These are phyloP conservation scores for Lanzia echinophila DNA, from an alignment of 2,329 filamentous ascomycete genomes.

Conservation along the genomic window DNA sequence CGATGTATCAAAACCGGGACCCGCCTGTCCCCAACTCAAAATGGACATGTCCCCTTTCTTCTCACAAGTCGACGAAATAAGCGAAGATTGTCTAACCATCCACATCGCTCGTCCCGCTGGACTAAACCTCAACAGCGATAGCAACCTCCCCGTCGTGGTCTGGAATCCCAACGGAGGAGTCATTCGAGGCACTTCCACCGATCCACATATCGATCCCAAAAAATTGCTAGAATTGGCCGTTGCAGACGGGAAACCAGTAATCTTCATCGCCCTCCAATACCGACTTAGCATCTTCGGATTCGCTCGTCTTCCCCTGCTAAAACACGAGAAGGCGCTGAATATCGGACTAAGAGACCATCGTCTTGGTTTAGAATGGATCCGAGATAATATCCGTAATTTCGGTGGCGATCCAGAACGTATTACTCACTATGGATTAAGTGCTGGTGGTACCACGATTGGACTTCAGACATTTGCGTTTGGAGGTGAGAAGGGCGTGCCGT, in stretches of 20 bases:
- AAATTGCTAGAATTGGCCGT: neutral
- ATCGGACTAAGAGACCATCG: conserved; percentile 10
- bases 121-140: neutral
- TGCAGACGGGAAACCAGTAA: conserved; percentile 1
- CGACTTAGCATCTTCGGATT: conserved; percentile 9
- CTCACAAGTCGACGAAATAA: neutral
- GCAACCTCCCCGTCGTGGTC: conserved; percentile 7
- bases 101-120: neutral
- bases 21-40: conserved; percentile 7
- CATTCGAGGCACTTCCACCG: neutral
- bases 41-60: conserved; percentile 6
- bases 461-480: conserved; percentile 1
- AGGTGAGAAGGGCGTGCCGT: neutral
- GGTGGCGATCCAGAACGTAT: conserved; percentile 2
- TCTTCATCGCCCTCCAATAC: conserved; percentile 5
- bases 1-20: neutral
- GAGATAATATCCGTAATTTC: conserved; percentile 4
- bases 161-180: conserved; percentile 5
- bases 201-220: neutral
- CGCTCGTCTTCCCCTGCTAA: neutral
- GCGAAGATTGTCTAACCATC: conserved; percentile 9
- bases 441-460: neutral
- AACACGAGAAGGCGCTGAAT: conserved; percentile 5
- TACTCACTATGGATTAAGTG: neutral
- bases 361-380: conserved; percentile 3